Evolutionary conservation across 352 stramenopile species (phyloP), one percentile per base, ranked within the genome.

Genomic region (Globisporangium cederbergense): DNA sequence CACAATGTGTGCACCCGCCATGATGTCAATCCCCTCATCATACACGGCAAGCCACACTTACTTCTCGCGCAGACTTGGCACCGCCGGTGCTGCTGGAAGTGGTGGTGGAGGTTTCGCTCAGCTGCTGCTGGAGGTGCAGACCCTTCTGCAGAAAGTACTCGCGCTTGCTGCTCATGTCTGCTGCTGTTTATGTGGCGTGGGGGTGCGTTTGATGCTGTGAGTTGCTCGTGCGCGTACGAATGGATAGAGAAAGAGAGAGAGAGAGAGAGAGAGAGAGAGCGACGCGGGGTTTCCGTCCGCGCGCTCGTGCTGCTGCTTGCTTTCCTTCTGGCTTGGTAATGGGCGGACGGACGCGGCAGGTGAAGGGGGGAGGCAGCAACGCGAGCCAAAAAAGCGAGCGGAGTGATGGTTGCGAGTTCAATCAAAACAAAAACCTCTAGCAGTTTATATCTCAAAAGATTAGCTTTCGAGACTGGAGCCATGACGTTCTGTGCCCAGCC

Each of bases 71-170:
- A 52, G 72, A 62, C 67, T 79, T 93, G 66, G 58, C 67, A 36
- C 57, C 60, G 49, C 28, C 56, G 22, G 43, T 59, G 59, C 61
- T 72, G 63, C 64, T 67, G 32, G 47, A 54, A 4, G 59, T 55
- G 25, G 64, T 58, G 34, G 73, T 66, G 54, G 76, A 71, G 63
- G 82, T 76, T 65, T 89, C 81, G 59, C 81, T 84, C 51, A 72
- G 62, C 60, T 93, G 80, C 64, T 87, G 84, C 83, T 95, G 74
- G 57, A 93, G 78, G 74, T 91, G 82, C 53, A 88, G 78, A 14
- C 83, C 86, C 68, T 92, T 92, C 73, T 91, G 83, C 57, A 93
- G 65, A 70, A 83, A 78, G 66, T 95, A 93, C 59, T 92, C 86
- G 73, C 78, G 85, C 75, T 91, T 93, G 77, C 70, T 83, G 75